Base-by-base conservation (phyloP, 1,284 basidiomycete genomes). In the Cystobasidiaceae sp. region DNA sequence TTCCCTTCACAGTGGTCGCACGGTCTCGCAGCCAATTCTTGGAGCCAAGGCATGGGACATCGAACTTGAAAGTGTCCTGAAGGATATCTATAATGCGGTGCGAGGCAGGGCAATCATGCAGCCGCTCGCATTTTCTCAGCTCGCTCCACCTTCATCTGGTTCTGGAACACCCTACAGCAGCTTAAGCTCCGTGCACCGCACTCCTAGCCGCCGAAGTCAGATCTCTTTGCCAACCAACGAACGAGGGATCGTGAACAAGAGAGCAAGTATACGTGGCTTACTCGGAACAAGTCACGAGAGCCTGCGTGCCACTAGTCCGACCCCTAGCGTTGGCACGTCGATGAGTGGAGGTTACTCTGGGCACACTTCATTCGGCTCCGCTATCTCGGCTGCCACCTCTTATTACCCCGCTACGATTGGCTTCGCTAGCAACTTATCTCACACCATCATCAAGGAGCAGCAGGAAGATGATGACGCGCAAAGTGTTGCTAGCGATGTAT, bases 41-140 rank as follows among this genome's bases (percentile, higher is more conserved):
- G 39, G 4, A 37, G 3, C 17, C 57, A 30, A 46, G 62, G 25
- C 21, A 4, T 96, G 90, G 89, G 90, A 94, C 73, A 76, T 73
- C 7, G 91, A 93, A 59, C 85, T 96, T 80, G 93, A 96, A 75
- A 83, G 71, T 67, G 75, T 90, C 67, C 82, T 97, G 69, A 93
- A 91, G 87, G 94, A 98, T 73, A 96, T 98, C 81, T 98, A 93
- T 80, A 83, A 82, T 67, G 86, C 91, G 11, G 86, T 97, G 77
- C 93, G 93, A 78, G 83, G 80, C 48, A 89, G 93, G 70, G 90
- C 93, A 71, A 96, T 98, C 69, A 78, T 94, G 52, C 88, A 96
- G 68, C 91, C 92, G 0, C 75, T 76, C 4, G 66, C 67, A 19
- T 45, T 77, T 83, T 23, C 81, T 19, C 48, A 59, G n/a, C 56